These are phyloP conservation scores for Ganoderma meredithae DNA, from an alignment of 1,284 basidiomycete species.

Conservation along the genomic window DNA sequence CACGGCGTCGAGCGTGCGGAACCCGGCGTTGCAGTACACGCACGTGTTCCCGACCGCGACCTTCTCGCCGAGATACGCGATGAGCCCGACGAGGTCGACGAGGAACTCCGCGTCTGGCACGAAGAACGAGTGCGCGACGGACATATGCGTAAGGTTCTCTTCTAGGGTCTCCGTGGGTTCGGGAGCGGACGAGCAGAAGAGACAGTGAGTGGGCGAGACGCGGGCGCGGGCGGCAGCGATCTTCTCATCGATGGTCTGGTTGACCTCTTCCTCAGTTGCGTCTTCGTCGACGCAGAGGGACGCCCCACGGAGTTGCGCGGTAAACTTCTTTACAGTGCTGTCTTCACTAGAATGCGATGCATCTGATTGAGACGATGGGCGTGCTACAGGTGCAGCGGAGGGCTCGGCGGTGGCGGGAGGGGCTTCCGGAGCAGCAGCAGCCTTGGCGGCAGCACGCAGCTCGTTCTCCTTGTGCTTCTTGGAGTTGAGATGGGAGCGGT, in stretches of 20 bases:
- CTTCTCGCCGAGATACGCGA: slow-evolving; percentile 93
- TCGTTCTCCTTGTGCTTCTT: slow-evolving; percentile 92
- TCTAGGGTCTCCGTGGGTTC: slow-evolving; percentile 57
- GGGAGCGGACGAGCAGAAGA: slow-evolving; percentile 78
- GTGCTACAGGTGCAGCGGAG: slow-evolving; percentile 12
- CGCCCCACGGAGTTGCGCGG: slow-evolving; percentile 30
- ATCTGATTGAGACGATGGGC: slow-evolving; percentile 17
- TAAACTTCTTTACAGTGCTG: slow-evolving; percentile 13
- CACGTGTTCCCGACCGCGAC: slow-evolving; percentile 94
- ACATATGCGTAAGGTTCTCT: slow-evolving; percentile 90
- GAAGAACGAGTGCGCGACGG: slow-evolving; percentile 90
- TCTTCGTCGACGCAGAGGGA: slow-evolving; percentile 50
- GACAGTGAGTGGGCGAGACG: slow-evolving; percentile 73
- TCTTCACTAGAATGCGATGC: not conserved
- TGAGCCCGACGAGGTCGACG: slow-evolving; percentile 82
- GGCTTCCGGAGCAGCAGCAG: slow-evolving; percentile 25
- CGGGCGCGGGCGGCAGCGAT: slow-evolving; percentile 79
- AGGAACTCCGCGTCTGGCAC: slow-evolving; percentile 95
- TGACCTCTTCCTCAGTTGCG: slow-evolving; percentile 58
- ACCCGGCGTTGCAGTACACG: slow-evolving; percentile 90
- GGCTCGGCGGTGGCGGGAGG: slow-evolving; percentile 4
- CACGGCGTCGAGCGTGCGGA: slow-evolving; percentile 83
- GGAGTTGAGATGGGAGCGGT: slow-evolving; percentile 86
- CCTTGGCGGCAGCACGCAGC: slow-evolving; percentile 52
- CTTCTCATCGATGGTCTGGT: slow-evolving; percentile 73